phyloP scores from a whole-genome alignment of 176 grass and related monocot species.

The Puya raimondii region DNA sequence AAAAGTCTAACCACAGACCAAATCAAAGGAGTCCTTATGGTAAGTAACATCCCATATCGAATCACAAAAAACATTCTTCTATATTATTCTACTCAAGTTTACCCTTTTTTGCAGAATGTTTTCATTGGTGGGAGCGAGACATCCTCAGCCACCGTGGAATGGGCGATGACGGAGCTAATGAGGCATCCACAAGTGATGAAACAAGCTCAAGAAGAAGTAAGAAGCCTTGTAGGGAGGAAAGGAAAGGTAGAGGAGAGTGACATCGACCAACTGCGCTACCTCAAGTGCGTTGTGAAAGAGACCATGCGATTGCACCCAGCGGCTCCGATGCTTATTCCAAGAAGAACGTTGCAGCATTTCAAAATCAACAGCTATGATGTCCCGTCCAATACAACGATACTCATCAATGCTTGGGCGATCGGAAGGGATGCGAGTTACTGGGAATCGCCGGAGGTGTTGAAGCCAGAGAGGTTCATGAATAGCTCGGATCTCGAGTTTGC shows the following conservation, averaged over 20 bases:
- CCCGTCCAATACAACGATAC: background rate
- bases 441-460: constrained; percentile 14
- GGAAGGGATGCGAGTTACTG: background rate
- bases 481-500: constrained; percentile 9
- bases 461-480: constrained; percentile 9
- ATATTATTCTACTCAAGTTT: background rate
- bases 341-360: background rate
- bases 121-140: constrained; percentile 22
- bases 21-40: too few relatives aligned
- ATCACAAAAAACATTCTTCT: background rate
- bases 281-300: constrained; percentile 24
- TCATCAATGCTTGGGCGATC: background rate
- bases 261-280: constrained; percentile 8
- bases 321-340: constrained; percentile 3
- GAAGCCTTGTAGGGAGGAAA: background rate
- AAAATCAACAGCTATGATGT: constrained; percentile 8
- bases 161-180: constrained; percentile 30
- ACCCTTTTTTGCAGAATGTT: constrained; percentile 13
- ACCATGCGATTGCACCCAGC: constrained; percentile 17
- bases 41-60: too few relatives aligned
- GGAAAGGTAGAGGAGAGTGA: constrained; percentile 11
- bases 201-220: constrained; percentile 22
- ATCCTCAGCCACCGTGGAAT: constrained; percentile 15
- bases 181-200: constrained; percentile 15
- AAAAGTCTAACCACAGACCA: too few relatives aligned